phyloP scores from a whole-genome alignment of 75 land plant species.

The Pinus albicaulis region DNA sequence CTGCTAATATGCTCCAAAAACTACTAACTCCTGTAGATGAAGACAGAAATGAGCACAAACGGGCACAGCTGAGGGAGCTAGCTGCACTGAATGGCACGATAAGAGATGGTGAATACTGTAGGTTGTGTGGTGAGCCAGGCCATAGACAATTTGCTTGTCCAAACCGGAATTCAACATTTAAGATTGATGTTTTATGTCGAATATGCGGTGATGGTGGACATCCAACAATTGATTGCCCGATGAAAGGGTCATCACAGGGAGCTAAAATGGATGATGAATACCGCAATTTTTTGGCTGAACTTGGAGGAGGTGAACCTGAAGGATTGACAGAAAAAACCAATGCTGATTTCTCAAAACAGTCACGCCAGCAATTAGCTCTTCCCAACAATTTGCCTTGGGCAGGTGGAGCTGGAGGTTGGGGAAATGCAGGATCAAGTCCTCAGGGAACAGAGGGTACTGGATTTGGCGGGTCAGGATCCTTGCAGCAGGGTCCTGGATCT shows the following conservation, averaged over 20 bases:
- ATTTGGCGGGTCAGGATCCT: background rate
- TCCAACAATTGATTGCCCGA: constrained; percentile 95
- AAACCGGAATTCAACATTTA: constrained; percentile 20
- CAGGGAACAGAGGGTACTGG: background rate
- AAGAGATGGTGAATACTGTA: constrained; percentile 87
- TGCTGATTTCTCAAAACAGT: background rate
- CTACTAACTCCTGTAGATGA: constrained; percentile 93
- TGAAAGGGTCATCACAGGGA: constrained; percentile 58
- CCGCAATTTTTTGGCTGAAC: constrained; percentile 20
- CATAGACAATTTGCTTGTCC: constrained; percentile 95
- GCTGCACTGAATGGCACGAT: constrained; percentile 95
- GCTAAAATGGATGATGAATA: constrained; percentile 33
- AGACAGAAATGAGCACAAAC: constrained; percentile 86
- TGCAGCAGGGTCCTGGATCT: background rate
- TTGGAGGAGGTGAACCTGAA: constrained; percentile 14
- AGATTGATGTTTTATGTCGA: constrained; percentile 72
- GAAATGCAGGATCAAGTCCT: background rate
- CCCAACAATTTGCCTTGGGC: constrained; percentile 11
- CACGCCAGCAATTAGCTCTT: constrained; percentile 4
- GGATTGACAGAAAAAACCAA: background rate
- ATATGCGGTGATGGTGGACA: constrained; percentile 99
- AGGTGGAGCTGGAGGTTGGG: constrained; percentile 9
- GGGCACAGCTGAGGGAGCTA: constrained; percentile 89
- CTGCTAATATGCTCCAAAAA: constrained; percentile 94
- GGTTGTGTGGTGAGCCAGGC: constrained; percentile 93